These are phyloP conservation scores for Picea mariana DNA, from an alignment of 83 land plant genomes.

Conservation along the genomic window DNA sequence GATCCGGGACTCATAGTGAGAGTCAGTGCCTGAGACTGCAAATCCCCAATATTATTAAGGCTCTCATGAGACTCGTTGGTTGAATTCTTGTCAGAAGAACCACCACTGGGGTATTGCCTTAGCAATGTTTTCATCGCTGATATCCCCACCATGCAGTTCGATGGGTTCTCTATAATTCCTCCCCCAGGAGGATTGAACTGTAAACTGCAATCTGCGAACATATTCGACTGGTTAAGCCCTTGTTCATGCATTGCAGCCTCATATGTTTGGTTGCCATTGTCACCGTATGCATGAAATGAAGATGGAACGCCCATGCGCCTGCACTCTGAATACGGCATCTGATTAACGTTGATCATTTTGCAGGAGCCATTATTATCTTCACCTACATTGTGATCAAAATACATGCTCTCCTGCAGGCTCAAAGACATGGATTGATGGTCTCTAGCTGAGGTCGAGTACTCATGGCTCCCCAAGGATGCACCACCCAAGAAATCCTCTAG, in stretches of 20 bases:
- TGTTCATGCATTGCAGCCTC: slow-evolving; percentile 1
- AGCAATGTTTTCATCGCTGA: slow-evolving; percentile 48
- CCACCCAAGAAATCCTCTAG: slow-evolving; percentile 82
- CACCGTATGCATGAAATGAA: slow-evolving; percentile 24
- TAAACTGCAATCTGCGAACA: slow-evolving; percentile 17
- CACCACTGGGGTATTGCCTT: slow-evolving; percentile 21
- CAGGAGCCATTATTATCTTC: slow-evolving; percentile 18
- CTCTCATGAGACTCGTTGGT: slow-evolving; percentile 18
- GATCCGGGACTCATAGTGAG: slow-evolving; percentile 93
- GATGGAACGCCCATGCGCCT: slow-evolving; percentile 19
- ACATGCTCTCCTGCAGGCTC: slow-evolving; percentile 55
- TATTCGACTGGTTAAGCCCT: slow-evolving; percentile 23
- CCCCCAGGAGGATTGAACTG: slow-evolving; percentile 34
- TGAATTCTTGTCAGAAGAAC: slow-evolving; percentile 13
- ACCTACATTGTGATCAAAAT: slow-evolving; percentile 36
- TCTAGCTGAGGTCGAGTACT: slow-evolving; percentile 29
- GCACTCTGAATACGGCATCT: not conserved
- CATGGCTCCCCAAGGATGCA: slow-evolving; percentile 56
- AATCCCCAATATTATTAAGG: slow-evolving; percentile 36
- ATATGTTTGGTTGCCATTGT: slow-evolving; percentile 19
- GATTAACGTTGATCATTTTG: slow-evolving; percentile 20
- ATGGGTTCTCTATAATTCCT: slow-evolving; percentile 12
- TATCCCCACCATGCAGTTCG: slow-evolving; percentile 18
- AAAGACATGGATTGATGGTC: slow-evolving; percentile 52
- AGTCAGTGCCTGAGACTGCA: slow-evolving; percentile 58